phyloP scores from a whole-genome alignment of 2,329 filamentous ascomycete species.

The Calonectria henricotiae region DNA sequence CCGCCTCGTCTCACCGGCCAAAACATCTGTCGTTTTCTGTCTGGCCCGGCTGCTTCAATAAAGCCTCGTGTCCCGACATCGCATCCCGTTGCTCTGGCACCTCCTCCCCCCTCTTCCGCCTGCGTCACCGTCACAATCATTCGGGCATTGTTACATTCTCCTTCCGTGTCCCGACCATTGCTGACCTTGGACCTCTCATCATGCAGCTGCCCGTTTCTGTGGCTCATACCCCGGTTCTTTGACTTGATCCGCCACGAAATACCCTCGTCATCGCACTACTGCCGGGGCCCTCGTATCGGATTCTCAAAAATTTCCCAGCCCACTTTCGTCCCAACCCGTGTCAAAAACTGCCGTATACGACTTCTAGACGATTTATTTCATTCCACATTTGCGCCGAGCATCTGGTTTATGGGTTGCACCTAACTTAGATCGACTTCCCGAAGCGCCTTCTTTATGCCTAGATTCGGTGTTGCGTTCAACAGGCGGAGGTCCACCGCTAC shows the following conservation, averaged over 20 bases:
- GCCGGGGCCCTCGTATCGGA: constrained; percentile 43
- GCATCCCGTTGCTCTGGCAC: constrained; percentile 32
- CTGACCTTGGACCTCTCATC: constrained; percentile 47
- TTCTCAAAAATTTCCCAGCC: constrained; percentile 40
- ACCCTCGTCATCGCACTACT: constrained; percentile 45
- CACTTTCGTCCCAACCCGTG: constrained; percentile 34
- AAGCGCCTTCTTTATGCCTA: constrained; percentile 70
- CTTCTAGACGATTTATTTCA: constrained; percentile 40
- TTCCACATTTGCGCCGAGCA: constrained; percentile 31
- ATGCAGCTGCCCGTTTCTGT: constrained; percentile 53
- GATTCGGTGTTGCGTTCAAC: constrained; percentile 73
- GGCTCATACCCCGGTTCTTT: constrained; percentile 47
- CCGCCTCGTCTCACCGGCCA: constrained; percentile 47
- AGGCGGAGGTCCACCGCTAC: constrained; percentile 74
- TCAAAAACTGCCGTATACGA: constrained; percentile 42
- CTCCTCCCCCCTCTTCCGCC: constrained; percentile 27
- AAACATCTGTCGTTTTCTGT: constrained; percentile 28
- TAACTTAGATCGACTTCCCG: constrained; percentile 46
- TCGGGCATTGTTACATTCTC: constrained; percentile 38
- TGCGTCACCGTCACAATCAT: constrained; percentile 39
- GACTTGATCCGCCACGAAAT: constrained; percentile 48
- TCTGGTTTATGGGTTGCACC: constrained; percentile 50
- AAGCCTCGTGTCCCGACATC: constrained; percentile 44
- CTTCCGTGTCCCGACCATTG: constrained; percentile 36
- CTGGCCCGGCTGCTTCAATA: constrained; percentile 40